Conservation (phyloP, 768 basidiomycete species). For the Auriscalpium orientale region DNA sequence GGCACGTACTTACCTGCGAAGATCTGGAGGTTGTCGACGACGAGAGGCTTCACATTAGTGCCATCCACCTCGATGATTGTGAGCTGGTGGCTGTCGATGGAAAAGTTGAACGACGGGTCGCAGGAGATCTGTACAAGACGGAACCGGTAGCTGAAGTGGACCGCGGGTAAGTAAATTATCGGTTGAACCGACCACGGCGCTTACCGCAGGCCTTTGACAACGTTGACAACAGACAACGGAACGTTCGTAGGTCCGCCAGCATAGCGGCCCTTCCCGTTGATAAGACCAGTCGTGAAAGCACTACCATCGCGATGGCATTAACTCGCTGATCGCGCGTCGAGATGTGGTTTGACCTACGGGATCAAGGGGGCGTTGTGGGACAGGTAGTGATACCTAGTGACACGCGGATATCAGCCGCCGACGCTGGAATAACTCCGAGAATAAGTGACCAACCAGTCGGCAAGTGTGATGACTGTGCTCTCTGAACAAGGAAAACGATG, state of each 20-base stretch:
- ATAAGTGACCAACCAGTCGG: slow-evolving; percentile 33
- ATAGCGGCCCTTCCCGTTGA: slow-evolving; percentile 40
- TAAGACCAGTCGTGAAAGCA: slow-evolving; percentile 31
- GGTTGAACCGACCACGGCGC: neutral
- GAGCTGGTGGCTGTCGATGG: slow-evolving; percentile 28
- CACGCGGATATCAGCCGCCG: neutral
- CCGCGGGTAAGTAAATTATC: neutral
- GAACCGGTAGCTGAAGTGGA: slow-evolving; percentile 20
- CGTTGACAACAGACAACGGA: slow-evolving; percentile 31
- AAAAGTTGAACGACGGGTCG: slow-evolving; percentile 25
- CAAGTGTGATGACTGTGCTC: slow-evolving; percentile 33
- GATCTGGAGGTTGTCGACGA: slow-evolving; percentile 34
- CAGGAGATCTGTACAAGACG: slow-evolving; percentile 27
- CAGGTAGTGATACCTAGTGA: neutral
- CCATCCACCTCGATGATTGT: slow-evolving; percentile 40
- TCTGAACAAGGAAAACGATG: slow-evolving; percentile 19
- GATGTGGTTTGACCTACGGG: neutral
- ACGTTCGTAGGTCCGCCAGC: slow-evolving; percentile 21
- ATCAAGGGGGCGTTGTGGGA: neutral
- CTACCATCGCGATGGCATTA: neutral
- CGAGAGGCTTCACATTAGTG: slow-evolving; percentile 20
- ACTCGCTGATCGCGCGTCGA: neutral
- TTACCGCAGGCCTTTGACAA: slow-evolving; percentile 32
- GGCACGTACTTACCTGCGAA: slow-evolving; percentile 16
- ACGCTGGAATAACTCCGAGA: neutral